These are phyloP conservation scores for Nigrograna mackinnonii DNA, from an alignment of 2,329 filamentous ascomycete species.

Conservation along the genomic window DNA sequence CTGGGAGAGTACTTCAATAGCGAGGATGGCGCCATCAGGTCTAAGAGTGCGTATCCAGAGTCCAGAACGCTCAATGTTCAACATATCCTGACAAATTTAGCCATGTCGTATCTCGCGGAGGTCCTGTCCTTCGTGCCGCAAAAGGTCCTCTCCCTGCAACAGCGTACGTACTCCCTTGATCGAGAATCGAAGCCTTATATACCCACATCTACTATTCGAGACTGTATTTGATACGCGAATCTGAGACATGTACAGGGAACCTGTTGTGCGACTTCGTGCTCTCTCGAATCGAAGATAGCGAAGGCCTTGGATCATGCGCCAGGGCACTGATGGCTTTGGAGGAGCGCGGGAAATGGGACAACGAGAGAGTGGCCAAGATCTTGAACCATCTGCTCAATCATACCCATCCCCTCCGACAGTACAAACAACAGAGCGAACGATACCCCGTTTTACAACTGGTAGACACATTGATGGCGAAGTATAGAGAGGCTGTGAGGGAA, in stretches of 20 bases:
- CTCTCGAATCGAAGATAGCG: conserved; percentile 61
- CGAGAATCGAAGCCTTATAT: not conserved
- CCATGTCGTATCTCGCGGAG: conserved; percentile 56
- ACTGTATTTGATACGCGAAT: not conserved
- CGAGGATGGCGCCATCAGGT: conserved; percentile 62
- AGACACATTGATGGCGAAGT: conserved; percentile 64
- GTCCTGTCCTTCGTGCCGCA: conserved; percentile 55
- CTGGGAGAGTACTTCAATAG: conserved; percentile 70
- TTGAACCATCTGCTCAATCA: conserved; percentile 49
- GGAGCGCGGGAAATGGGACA: conserved; percentile 62
- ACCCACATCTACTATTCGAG: not conserved
- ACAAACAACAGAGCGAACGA: conserved; percentile 63
- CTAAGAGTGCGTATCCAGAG: conserved; percentile 54
- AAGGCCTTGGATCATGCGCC: conserved; percentile 60
- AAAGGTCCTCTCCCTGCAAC: conserved; percentile 62
- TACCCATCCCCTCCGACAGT: conserved; percentile 62
- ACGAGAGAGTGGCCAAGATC: conserved; percentile 57
- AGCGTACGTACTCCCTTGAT: conserved; percentile 43
- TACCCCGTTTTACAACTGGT: conserved; percentile 66
- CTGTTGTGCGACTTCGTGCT: conserved; percentile 67
- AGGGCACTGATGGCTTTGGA: conserved; percentile 63
- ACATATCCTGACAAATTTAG: conserved; percentile 25
- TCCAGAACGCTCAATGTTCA: conserved; percentile 3
- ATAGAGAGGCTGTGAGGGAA: conserved; percentile 52
- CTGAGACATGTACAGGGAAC: conserved; percentile 46